Conservation (phyloP, 2,329 filamentous ascomycete genomes). For the Stemphylium vesicarium region DNA sequence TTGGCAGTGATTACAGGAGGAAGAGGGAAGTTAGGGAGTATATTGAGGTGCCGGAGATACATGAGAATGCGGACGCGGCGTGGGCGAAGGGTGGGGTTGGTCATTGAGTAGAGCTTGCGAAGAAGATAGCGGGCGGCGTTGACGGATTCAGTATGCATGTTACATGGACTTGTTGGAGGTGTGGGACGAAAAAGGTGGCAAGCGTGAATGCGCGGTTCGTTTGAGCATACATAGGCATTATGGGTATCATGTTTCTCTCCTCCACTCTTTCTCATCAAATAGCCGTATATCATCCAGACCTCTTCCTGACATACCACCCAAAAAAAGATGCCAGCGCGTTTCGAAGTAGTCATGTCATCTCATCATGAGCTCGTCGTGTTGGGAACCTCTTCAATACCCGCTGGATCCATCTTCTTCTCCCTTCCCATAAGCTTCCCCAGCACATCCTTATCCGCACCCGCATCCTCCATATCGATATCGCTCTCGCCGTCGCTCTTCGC, state of each 20-base stretch:
- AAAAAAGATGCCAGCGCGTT: too few species aligned
- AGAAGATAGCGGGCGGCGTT: neutral
- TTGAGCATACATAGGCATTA: neutral
- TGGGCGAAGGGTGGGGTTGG: slow-evolving; percentile 49
- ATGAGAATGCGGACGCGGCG: slow-evolving; percentile 56
- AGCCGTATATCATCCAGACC: too few species aligned
- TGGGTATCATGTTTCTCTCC: neutral
- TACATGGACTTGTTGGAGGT: neutral
- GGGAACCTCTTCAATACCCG: slow-evolving; percentile 41
- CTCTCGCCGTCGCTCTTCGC: slow-evolving; percentile 31
- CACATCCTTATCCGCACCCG: slow-evolving; percentile 38
- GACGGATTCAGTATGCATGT: neutral
- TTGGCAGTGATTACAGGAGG: slow-evolving; percentile 57
- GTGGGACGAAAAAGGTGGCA: neutral
- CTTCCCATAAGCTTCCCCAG: slow-evolving; percentile 48
- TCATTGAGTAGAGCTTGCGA: slow-evolving; percentile 3
- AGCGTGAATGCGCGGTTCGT: too few species aligned
- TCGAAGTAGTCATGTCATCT: neutral
- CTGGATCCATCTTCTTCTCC: slow-evolving; percentile 24
- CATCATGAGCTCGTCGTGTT: slow-evolving; percentile 25
- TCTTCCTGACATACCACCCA: too few species aligned
- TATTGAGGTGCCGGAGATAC: slow-evolving; percentile 58
- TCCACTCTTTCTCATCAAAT: too few species aligned
- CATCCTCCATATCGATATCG: slow-evolving; percentile 23
- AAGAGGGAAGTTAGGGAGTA: slow-evolving; percentile 62